A percentile compares a stretch with the other conserved stretches of the same genome.
phyloP scores from a whole-genome alignment of 352 stramenopile species.

The Phytophthora pisi region DNA sequence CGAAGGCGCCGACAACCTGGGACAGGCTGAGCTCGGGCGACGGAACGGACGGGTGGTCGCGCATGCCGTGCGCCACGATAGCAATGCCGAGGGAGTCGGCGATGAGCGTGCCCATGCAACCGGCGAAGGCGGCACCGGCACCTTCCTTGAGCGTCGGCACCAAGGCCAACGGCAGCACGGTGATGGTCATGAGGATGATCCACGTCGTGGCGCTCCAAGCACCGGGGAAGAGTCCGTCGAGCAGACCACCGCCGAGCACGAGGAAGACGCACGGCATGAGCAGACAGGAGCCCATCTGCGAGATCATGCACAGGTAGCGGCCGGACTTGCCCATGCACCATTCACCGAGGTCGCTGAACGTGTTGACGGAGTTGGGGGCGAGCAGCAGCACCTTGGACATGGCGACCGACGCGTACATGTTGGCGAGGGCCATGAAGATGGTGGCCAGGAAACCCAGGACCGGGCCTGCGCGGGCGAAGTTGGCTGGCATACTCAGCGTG shows the following conservation, averaged over 20 bases:
- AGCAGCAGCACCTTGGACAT: conserved; percentile 64
- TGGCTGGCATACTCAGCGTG: conserved; percentile 69
- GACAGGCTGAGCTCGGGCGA: conserved; percentile 50
- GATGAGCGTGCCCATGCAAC: conserved; percentile 56
- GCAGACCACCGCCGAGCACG: conserved; percentile 66
- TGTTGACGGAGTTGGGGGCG: conserved; percentile 59
- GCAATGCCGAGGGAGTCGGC: conserved; percentile 29
- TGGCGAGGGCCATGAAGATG: conserved; percentile 67
- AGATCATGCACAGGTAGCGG: conserved; percentile 56
- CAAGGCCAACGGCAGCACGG: conserved; percentile 49
- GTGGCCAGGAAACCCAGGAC: conserved; percentile 44
- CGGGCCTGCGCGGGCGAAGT: conserved; percentile 64
- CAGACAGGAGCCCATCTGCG: conserved; percentile 62
- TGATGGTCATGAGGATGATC: conserved; percentile 72
- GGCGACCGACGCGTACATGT: conserved; percentile 66
- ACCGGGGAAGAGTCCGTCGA: conserved; percentile 56
- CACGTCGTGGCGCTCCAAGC: conserved; percentile 55
- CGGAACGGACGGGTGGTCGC: conserved; percentile 47
- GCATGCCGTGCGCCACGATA: conserved; percentile 34
- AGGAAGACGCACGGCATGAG: conserved; percentile 67
- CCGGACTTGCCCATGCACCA: conserved; percentile 46
- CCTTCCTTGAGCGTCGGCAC: conserved; percentile 72
- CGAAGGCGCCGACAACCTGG: conserved; percentile 60
- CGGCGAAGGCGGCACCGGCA: conserved; percentile 56
- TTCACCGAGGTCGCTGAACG: conserved; percentile 61